These are phyloP conservation scores for Cicer judaicum DNA, from an alignment of 306 rosid genomes.

Conservation along the genomic window DNA sequence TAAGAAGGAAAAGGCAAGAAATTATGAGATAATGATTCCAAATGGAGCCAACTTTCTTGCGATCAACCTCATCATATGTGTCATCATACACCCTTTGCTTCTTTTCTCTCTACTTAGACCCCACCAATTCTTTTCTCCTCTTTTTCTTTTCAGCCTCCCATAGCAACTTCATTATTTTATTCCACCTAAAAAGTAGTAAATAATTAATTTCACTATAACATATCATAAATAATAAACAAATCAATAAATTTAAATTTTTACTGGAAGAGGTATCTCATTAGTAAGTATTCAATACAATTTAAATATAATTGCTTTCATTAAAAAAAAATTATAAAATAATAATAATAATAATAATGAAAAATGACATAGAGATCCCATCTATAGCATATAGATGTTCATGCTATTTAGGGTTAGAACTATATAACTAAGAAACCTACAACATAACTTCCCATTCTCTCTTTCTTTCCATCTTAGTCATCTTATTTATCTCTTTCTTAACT, in stretches of 20 bases:
- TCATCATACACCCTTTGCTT: constrained; percentile 81
- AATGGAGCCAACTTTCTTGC: constrained; percentile 64
- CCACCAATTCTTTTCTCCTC: constrained; percentile 38
- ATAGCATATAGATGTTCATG: constrained; percentile 49
- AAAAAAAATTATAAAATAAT: too few species aligned
- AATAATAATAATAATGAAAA: constrained; percentile 8
- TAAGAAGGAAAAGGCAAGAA: constrained; percentile 59
- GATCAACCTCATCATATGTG: constrained; percentile 77
- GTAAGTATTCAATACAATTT: too few species aligned
- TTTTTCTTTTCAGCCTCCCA: constrained; percentile 80
- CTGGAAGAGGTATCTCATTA: too few species aligned
- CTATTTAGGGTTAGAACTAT: constrained; percentile 55
- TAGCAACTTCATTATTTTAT: constrained; percentile 56
- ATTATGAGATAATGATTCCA: constrained; percentile 91
- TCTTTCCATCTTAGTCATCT: not conserved
- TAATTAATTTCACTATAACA: constrained; percentile 55
- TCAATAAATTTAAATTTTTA: too few species aligned
- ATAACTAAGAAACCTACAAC: constrained; percentile 42
- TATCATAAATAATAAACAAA: not conserved
- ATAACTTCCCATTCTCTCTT: constrained; percentile 40
- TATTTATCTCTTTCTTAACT: constrained; percentile 39
- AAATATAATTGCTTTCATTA: too few species aligned
- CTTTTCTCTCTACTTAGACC: constrained; percentile 27
- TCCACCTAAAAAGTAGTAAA: constrained; percentile 70
- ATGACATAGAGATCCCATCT: constrained; percentile 62